Percentiles rank a stretch among this genome's conserved stretches.
Conservation (phyloP, 768 basidiomycete species). For the Paxillus rubicundulus region DNA sequence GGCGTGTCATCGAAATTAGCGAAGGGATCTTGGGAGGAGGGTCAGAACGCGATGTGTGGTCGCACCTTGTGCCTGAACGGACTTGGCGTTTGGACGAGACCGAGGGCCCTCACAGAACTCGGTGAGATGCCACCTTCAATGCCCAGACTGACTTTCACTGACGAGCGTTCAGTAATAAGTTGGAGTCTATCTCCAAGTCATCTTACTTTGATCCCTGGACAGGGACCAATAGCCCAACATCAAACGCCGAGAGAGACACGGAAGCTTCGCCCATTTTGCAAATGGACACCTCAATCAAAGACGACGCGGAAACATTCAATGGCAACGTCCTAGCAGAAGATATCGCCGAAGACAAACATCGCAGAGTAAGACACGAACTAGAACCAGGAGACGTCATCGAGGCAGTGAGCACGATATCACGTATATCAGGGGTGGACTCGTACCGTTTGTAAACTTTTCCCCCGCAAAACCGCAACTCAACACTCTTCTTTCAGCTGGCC, state of each 20-base stretch:
- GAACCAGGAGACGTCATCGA: slow-evolving; percentile 90
- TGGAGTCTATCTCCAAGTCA: slow-evolving; percentile 59
- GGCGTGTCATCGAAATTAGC: slow-evolving; percentile 58
- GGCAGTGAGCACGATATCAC: slow-evolving; percentile 79
- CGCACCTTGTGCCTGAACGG: slow-evolving; percentile 43
- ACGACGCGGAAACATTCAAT: slow-evolving; percentile 11
- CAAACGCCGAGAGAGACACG: slow-evolving; percentile 36
- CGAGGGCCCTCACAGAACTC: slow-evolving; percentile 83
- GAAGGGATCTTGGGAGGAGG: slow-evolving; percentile 63
- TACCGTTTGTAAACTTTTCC: slow-evolving; percentile 57
- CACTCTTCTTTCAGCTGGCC: slow-evolving; percentile 54
- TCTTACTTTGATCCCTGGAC: slow-evolving; percentile 34
- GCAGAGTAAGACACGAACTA: slow-evolving; percentile 80
- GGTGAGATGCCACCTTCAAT: slow-evolving; percentile 43
- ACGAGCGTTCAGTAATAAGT: slow-evolving; percentile 56
- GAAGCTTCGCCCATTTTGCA: slow-evolving; percentile 45
- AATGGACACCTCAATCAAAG: slow-evolving; percentile 14
- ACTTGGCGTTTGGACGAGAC: slow-evolving; percentile 88
- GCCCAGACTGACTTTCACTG: neutral
- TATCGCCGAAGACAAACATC: slow-evolving; percentile 83
- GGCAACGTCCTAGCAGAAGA: slow-evolving; percentile 64
- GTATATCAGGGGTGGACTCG: slow-evolving; percentile 88
- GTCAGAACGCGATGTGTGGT: slow-evolving; percentile 85
- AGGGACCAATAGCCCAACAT: slow-evolving; percentile 36
- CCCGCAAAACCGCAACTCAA: neutral